Evolutionary conservation across 2,329 filamentous ascomycete genomes (phyloP).

Genomic region (Epichloe aotearoae): DNA sequence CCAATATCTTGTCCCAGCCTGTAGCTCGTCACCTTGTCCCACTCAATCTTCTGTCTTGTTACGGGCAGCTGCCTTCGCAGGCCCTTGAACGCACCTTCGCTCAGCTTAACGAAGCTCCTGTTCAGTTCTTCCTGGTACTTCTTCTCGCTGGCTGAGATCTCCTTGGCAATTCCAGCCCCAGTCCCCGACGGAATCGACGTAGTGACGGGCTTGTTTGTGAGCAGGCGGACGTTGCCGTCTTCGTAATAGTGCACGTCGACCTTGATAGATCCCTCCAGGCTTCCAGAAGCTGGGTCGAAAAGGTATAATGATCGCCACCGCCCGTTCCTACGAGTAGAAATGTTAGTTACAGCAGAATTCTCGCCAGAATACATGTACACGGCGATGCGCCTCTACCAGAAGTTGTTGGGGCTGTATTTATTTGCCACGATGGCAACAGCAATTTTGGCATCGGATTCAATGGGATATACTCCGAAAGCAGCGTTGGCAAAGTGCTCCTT

Average conservation of each 20-base stretch:
- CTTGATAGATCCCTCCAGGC: constrained; percentile 67
- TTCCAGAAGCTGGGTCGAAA: constrained; percentile 54
- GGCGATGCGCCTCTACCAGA: constrained; percentile 50
- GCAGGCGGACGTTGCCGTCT: constrained; percentile 88
- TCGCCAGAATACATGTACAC: background rate
- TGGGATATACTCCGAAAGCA: constrained; percentile 71
- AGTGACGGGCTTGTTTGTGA: constrained; percentile 69
- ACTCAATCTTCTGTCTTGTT: constrained; percentile 97
- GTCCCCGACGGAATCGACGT: constrained; percentile 47
- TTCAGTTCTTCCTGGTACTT: constrained; percentile 96
- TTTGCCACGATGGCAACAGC: constrained; percentile 81
- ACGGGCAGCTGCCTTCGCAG: constrained; percentile 87
- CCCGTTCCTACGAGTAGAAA: constrained; percentile 55
- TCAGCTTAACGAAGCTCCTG: constrained; percentile 72
- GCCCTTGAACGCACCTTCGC: constrained; percentile 90
- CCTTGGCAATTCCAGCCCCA: constrained; percentile 57
- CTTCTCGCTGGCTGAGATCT: constrained; percentile 70
- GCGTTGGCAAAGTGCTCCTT: constrained; percentile 80
- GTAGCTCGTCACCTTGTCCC: constrained; percentile 96
- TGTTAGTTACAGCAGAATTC: background rate
- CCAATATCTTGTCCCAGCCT: constrained; percentile 70
- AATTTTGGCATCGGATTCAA: constrained; percentile 59
- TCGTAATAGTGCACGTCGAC: constrained; percentile 99
- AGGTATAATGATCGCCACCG: constrained; percentile 88
- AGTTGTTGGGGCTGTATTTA: constrained; percentile 97